phyloP scores from a whole-genome alignment of 345 rosid species.

The Barbarea vulgaris region DNA sequence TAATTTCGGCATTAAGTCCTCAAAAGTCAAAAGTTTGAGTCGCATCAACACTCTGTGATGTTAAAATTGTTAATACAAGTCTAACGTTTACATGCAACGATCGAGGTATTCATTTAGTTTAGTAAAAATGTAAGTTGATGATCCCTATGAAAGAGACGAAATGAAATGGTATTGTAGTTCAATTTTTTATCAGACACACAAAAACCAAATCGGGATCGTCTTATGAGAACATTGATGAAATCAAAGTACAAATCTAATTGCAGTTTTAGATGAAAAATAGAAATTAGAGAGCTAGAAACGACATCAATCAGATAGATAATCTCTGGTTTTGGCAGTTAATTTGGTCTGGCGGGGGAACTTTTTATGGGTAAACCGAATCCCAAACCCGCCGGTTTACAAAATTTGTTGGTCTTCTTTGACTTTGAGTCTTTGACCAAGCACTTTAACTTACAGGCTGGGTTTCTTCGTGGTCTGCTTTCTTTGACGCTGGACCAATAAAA shows the following conservation, averaged over 20 bases:
- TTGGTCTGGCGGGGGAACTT: conserved; percentile 9
- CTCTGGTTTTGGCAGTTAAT: background rate
- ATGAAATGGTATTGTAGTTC: background rate
- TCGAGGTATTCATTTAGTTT: background rate
- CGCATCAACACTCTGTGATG: background rate
- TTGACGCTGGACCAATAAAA: conserved; percentile 10
- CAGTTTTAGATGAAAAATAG: background rate
- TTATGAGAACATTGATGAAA: background rate
- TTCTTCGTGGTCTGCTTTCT: conserved; percentile 16
- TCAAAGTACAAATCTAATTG: background rate
- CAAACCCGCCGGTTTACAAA: conserved; percentile 13
- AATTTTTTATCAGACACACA: background rate
- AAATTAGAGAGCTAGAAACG: too few relatives aligned
- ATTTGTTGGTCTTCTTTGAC: conserved; percentile 11
- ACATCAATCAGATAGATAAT: background rate
- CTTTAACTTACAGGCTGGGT: conserved; percentile 26
- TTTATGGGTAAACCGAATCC: background rate
- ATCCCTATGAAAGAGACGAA: too few relatives aligned
- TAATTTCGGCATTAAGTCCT: background rate
- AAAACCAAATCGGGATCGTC: background rate
- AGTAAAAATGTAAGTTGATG: background rate
- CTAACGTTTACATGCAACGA: background rate
- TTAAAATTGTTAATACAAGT: background rate
- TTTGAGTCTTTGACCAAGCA: conserved; percentile 2
- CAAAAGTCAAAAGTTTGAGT: background rate